Evolutionary conservation across 163 green algal genomes (phyloP).

Genomic region (Scenedesmus sp.): DNA sequence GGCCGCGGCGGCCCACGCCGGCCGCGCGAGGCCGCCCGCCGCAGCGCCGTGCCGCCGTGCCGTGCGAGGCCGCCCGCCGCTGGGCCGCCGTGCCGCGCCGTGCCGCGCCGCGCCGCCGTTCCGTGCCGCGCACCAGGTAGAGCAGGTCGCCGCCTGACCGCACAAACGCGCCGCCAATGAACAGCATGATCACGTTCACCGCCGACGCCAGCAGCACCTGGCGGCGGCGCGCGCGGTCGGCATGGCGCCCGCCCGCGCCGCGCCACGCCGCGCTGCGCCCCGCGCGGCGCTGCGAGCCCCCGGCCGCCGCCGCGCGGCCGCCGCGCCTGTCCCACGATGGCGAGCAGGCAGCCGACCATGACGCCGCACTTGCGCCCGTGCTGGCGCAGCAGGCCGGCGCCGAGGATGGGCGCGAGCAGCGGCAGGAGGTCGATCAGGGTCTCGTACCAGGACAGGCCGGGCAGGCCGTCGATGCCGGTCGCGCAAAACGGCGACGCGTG

Average conservation of each 20-base stretch:
- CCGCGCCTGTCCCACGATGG: not conserved
- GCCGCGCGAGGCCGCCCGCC: too few relatives aligned
- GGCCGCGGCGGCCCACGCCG: too few relatives aligned
- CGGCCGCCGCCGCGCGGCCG: not conserved
- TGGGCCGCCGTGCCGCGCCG: too few relatives aligned
- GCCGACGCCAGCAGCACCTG: constrained; percentile 5
- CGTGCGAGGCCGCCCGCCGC: too few relatives aligned
- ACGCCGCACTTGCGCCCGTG: not conserved
- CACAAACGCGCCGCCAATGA: not conserved
- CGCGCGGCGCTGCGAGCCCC: not conserved
- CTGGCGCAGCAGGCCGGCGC: not conserved
- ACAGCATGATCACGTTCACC: not conserved
- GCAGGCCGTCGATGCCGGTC: constrained; percentile 11
- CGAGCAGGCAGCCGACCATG: not conserved
- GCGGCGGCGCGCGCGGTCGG: not conserved
- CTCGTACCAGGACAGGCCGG: not conserved
- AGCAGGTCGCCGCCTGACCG: not conserved
- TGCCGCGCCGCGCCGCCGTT: too few relatives aligned
- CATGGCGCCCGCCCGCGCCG: not conserved
- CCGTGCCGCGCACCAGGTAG: not conserved
- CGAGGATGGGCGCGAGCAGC: not conserved
- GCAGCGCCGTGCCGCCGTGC: too few relatives aligned
- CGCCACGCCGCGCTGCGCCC: not conserved
- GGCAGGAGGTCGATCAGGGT: not conserved
- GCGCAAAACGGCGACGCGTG: not conserved